phyloP scores from a whole-genome alignment of 176 grass and related monocot species.

The Tillandsia fasciculata region DNA sequence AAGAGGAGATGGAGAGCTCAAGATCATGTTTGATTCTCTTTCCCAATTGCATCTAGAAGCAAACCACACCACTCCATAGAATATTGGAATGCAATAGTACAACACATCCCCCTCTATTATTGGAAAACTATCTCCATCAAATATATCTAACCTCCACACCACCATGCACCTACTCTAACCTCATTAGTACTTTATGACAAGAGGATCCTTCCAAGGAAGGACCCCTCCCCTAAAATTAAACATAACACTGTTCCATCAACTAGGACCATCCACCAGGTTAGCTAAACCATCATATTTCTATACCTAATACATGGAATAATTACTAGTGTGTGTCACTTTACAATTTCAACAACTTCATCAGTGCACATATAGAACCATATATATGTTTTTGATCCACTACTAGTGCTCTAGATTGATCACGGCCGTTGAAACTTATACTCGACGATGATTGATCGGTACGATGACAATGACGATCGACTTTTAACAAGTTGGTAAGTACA shows the following conservation, averaged over 20 bases:
- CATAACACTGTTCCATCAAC: conserved; percentile 15
- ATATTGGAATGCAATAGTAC: no score
- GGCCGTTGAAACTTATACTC: no score
- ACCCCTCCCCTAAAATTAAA: conserved; percentile 4
- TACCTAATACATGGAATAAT: not conserved
- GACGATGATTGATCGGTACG: no score
- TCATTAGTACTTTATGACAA: conserved; percentile 11
- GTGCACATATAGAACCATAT: not conserved
- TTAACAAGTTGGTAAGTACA: no score
- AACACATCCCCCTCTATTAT: conserved; percentile 3
- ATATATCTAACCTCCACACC: conserved; percentile 37
- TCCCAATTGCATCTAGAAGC: no score
- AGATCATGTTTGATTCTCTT: no score
- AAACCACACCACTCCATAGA: no score
- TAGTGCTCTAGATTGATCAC: no score
- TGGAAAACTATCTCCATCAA: conserved; percentile 36
- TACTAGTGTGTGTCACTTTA: no score
- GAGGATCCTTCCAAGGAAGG: not conserved
- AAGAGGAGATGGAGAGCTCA: no score
- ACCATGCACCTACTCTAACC: conserved; percentile 45
- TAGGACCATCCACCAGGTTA: conserved; percentile 22
- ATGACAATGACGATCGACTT: no score
- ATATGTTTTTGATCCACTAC: no score
- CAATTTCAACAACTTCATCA: not conserved
- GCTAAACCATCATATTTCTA: conserved; percentile 7